Evolutionary conservation across 176 grass and related monocot species (phyloP).

Genomic region (Dactylis glomerata): DNA sequence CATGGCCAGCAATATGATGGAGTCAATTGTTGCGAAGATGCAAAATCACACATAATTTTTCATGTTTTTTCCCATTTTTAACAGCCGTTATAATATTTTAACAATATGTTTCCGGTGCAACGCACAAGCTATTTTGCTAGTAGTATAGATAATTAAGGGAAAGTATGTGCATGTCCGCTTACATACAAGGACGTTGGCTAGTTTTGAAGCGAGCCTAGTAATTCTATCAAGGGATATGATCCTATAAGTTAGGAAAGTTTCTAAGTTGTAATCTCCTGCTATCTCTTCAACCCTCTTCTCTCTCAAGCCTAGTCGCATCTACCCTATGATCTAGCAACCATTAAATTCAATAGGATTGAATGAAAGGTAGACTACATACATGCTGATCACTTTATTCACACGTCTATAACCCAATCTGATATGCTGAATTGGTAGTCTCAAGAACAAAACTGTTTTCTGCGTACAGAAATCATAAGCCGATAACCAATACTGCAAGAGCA

Average conservation of each 20-base stretch:
- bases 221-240: neutral
- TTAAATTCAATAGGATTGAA: neutral
- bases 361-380: neutral
- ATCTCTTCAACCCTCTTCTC: neutral
- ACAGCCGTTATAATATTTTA: no score
- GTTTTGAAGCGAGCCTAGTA: neutral
- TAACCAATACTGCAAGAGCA: conserved; percentile 20
- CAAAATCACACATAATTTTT: no score
- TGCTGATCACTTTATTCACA: neutral
- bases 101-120: no score
- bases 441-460: neutral
- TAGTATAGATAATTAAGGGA: neutral
- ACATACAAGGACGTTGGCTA: neutral
- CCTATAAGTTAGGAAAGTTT: neutral
- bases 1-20: no score
- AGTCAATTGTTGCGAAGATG: no score
- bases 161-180: neutral
- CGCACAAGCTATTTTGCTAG: no score
- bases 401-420: neutral
- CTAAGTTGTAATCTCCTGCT: neutral
- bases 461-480: neutral
- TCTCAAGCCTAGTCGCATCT: neutral
- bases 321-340: neutral
- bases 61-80: no score
- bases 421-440: conserved; percentile 2